Evolutionary conservation across 768 basidiomycete genomes (phyloP).

Genomic region (Boletus vermiculosoides): DNA sequence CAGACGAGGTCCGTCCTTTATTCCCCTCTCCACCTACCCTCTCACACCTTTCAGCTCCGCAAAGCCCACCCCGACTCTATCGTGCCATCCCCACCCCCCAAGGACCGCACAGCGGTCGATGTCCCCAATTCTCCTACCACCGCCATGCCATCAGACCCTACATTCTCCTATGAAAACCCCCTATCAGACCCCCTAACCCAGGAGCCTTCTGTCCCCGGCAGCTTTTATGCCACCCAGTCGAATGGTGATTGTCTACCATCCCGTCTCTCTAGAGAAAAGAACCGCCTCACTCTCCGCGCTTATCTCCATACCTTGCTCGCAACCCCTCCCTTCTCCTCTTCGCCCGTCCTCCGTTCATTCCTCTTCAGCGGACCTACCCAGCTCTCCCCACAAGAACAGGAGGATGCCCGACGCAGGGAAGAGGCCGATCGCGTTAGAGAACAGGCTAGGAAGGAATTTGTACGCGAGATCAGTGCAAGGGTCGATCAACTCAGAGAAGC

Average conservation of each 20-base stretch:
- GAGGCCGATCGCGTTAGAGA: slow-evolving; percentile 88
- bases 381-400: slow-evolving; percentile 67
- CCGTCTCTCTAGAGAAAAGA: slow-evolving; percentile 86
- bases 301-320: slow-evolving; percentile 83
- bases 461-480: slow-evolving; percentile 78
- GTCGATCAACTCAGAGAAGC: slow-evolving; percentile 85
- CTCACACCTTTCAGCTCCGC: slow-evolving; percentile 56
- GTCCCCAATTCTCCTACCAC: slow-evolving; percentile 33
- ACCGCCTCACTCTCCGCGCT: slow-evolving; percentile 87
- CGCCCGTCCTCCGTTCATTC: slow-evolving; percentile 84
- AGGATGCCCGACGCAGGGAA: slow-evolving; percentile 77
- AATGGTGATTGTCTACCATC: neutral
- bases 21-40: neutral
- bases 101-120: slow-evolving; percentile 76
- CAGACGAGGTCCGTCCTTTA: slow-evolving; percentile 61
- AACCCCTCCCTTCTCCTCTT: slow-evolving; percentile 72
- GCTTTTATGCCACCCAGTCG: slow-evolving; percentile 14
- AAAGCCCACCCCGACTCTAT: slow-evolving; percentile 81
- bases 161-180: neutral
- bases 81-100: slow-evolving; percentile 81
- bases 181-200: slow-evolving; percentile 50
- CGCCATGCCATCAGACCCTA: slow-evolving; percentile 3
- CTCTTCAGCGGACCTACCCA: slow-evolving; percentile 72
- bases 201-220: slow-evolving; percentile 69
- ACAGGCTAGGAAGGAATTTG: slow-evolving; percentile 83